Percentiles rank a stretch among this genome's conserved stretches.
Conservation (phyloP, 352 stramenopile genomes). For the Globisporangium cylindrosporum region DNA sequence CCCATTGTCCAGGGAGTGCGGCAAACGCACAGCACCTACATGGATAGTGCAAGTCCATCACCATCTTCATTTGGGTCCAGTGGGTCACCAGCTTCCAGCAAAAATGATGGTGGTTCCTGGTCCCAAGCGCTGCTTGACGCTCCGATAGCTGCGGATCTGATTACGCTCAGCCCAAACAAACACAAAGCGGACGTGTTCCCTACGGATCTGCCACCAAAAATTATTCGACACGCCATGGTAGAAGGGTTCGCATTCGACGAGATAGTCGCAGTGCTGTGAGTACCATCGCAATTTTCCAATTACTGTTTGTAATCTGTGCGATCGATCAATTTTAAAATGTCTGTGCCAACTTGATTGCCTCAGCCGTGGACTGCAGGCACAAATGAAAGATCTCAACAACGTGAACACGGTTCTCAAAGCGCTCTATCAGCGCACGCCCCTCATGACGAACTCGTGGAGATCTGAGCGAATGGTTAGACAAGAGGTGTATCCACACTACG, state of each 20-base stretch:
- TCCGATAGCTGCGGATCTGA: constrained; percentile 38
- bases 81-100: not conserved
- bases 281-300: not conserved
- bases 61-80: not conserved
- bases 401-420: constrained; percentile 33
- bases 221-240: constrained; percentile 49
- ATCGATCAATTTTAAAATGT: not conserved
- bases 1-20: constrained; percentile 39
- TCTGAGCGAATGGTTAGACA: constrained; percentile 32
- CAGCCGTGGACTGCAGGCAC: constrained; percentile 52
- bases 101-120: constrained; percentile 18
- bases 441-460: constrained; percentile 59
- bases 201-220: constrained; percentile 36
- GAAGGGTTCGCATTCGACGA: constrained; percentile 51
- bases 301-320: not conserved
- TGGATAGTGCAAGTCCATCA: constrained; percentile 2
- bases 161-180: constrained; percentile 47
- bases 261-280: constrained; percentile 57
- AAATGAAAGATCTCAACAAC: constrained; percentile 42
- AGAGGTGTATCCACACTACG: constrained; percentile 5
- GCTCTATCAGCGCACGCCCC: constrained; percentile 38
- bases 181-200: constrained; percentile 48
- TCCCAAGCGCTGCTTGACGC: constrained; percentile 39
- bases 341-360: not conserved
- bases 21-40: constrained; percentile 29